phyloP scores from a whole-genome alignment of 148 eudicot genomes.

The Cornus florida region DNA sequence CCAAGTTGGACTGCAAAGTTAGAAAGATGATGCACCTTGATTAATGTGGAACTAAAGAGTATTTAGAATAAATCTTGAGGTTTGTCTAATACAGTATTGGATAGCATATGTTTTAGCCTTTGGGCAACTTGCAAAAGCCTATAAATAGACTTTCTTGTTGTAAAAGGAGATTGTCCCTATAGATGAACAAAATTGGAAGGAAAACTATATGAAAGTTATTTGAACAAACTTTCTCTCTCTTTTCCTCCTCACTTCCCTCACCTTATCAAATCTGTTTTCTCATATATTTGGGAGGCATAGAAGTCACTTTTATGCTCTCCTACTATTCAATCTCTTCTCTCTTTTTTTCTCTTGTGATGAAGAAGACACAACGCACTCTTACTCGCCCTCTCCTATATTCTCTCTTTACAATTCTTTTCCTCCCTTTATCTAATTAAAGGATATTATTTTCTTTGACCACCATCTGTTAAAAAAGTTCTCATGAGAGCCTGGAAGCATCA shows the following conservation, averaged over 20 bases:
- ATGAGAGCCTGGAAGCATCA: not conserved
- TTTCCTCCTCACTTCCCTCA: too few species aligned
- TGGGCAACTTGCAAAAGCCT: not conserved
- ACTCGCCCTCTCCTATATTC: too few species aligned
- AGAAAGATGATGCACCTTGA: not conserved
- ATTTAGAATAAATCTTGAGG: not conserved
- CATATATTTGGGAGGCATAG: not conserved
- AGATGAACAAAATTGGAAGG: not conserved
- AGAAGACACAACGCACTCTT: too few species aligned
- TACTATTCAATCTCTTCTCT: not conserved
- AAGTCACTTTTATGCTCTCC: not conserved
- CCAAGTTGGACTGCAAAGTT: too few species aligned
- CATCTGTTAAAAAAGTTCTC: too few species aligned
- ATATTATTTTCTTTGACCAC: not conserved
- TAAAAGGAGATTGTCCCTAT: not conserved
- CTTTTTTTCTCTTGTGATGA: too few species aligned
- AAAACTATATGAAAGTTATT: too few species aligned
- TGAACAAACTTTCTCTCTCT: too few species aligned
- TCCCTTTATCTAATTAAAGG: not conserved
- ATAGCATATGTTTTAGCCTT: not conserved
- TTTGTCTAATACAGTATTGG: not conserved
- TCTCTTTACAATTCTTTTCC: not conserved
- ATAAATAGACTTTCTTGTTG: too few species aligned
- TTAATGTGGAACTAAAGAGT: not conserved
- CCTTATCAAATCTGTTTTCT: not conserved